These are phyloP conservation scores for Actinomucor elegans DNA, from an alignment of 371 early-diverging fungal species.

Conservation along the genomic window DNA sequence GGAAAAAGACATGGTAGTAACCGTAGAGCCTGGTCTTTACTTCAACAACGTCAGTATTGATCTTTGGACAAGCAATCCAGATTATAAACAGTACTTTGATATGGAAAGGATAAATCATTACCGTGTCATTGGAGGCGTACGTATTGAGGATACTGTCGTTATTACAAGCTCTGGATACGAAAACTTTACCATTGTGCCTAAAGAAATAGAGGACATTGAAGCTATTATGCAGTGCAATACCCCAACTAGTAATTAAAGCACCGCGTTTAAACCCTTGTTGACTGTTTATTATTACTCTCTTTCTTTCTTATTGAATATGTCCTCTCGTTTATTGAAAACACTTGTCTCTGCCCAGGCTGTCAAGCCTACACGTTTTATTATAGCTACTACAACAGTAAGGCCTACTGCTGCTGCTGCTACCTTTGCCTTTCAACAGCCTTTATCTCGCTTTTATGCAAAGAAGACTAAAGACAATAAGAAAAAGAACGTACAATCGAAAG, in stretches of 20 bases:
- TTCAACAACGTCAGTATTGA: slow-evolving; percentile 56
- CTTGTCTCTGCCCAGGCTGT: neutral
- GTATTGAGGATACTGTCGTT: slow-evolving; percentile 88
- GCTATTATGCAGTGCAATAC: slow-evolving; percentile 36
- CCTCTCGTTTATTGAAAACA: slow-evolving; percentile 10
- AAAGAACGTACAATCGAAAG: slow-evolving; percentile 29
- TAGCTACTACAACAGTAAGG: neutral
- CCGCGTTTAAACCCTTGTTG: neutral
- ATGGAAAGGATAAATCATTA: slow-evolving; percentile 68
- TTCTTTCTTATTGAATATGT: slow-evolving; percentile 4
- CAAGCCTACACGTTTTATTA: neutral
- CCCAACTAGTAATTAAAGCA: too few species aligned
- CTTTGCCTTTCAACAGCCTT: slow-evolving; percentile 6
- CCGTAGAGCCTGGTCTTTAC: slow-evolving; percentile 89
- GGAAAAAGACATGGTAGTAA: slow-evolving; percentile 81
- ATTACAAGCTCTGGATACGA: slow-evolving; percentile 68
- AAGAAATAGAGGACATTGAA: slow-evolving; percentile 72
- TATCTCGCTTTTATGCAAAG: slow-evolving; percentile 38
- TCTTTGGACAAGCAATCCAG: slow-evolving; percentile 48
- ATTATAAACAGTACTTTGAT: slow-evolving; percentile 60
- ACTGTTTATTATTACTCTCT: neutral
- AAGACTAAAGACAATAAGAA: slow-evolving; percentile 26
- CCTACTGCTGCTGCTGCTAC: neutral
- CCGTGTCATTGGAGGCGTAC: slow-evolving; percentile 82
- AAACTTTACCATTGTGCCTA: slow-evolving; percentile 74